Evolutionary conservation across 106 monocot genomes (phyloP), one percentile per base, ranked within the genome.

Genomic region (Dendrobium nobile): DNA sequence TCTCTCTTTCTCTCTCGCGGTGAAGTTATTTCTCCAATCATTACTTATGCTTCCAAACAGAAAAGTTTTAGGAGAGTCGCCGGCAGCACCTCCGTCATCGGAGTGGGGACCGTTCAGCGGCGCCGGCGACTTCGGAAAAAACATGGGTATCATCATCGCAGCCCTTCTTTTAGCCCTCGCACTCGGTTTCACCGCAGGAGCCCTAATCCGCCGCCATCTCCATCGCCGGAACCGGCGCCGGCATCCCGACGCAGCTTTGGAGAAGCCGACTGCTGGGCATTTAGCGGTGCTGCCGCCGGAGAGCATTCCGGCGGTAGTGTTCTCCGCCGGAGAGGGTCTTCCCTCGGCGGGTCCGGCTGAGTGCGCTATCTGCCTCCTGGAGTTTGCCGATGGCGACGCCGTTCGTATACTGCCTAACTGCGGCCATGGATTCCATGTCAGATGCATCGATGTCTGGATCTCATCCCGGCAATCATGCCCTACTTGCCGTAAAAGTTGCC

Each of bases 361-460:
- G 7, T 89, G 89, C 82, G 78, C 84, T 17, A 89, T 89, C 9
- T 89, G 89, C 67, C 87, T 89, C 22, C 77, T 54, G 4, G 89
- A 89, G 73, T 87, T 89, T 55, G 80, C 78, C 4, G 87, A 87
- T 75, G 89, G 89, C 17, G 89, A 87, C 64, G 15, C 48, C 77
- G 80, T 89, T 28, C 45, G 86, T 2, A 77, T 87, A 10, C 82
- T 89, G 13, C 89, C 89, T 28, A 47, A 67, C 54, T 89, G 89
- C 80, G 73, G 80, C 58, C 89, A 89, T 13, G 84, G 80, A 7
- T 89, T 89, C 84, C 89, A 89, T 20, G 84, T 75, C 24, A 31
- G 73, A 7, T 89, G 89, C 77, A 72, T 89, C 5, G 89, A 89
- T 61, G 47, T 54, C 27, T 89, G 89, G 89, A 79, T 87, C 20